Base-by-base conservation (phyloP, 164 flowering plant species). In the Vitis labrusca region DNA sequence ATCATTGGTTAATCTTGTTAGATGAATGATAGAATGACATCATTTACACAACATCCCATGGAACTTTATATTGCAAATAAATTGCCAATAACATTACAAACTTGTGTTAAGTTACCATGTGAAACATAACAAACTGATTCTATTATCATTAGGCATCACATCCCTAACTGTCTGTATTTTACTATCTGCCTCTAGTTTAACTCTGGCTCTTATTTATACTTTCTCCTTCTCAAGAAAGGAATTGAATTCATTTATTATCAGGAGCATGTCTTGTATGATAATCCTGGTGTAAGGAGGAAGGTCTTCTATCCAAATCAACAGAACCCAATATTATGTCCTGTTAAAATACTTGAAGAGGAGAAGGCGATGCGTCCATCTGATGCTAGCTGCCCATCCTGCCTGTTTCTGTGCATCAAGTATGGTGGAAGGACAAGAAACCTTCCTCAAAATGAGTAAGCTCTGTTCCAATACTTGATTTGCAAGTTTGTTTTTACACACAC, bases 371-470 rank as follows among this genome's bases (percentile, higher is more conserved):
- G 88, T 44, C 88, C 90, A 63, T 75, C 80, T 54, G 90, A 80
- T 72, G 59, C 77, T 59, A 78, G 77, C 74, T 86, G 87, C 77
- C 89, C 89, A 8, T 84, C 89, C 63, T 80, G 76, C 77, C 73
- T 86, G n/a, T 86, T 86, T 71, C 74, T 86, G 58, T 84, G 90
- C 76, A 86, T 86, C 14, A 86, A 86, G 74, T 86, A 86, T 73
- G 90, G 90, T 59, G 90, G 90, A 65, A 78, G 85, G 69, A 84
- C 88, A 54, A 78, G 86, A 77, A 86, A 86, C 73, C 80, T 86
- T 74, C 90, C 90, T 15, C 90, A 86, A 63, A 84, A 86, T 69
- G 90, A 86, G 90, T 86, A 74, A 59, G 84, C 30, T 10, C 8
- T 8, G 5, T 10, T 69, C 3, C 16, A 9, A 12, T 16, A 47